Percentiles rank a stretch among this genome's conserved stretches.
These are phyloP conservation scores for Aspergillus sp. DNA, from an alignment of 2,329 filamentous ascomycete species.

Conservation along the genomic window DNA sequence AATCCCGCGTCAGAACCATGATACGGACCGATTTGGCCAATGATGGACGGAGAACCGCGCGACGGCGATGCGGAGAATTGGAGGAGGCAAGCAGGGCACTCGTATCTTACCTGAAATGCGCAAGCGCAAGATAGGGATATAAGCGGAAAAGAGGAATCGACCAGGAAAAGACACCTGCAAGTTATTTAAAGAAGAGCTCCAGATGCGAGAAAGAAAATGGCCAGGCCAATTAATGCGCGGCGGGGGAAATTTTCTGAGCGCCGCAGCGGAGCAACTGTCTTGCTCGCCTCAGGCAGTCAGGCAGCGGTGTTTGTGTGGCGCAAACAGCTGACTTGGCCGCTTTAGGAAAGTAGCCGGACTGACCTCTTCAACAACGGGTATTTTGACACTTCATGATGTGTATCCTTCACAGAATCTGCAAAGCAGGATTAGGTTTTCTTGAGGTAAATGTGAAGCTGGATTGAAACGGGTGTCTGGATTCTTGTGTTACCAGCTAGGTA, in stretches of 20 bases:
- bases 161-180: conserved; percentile 1
- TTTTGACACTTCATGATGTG: no score
- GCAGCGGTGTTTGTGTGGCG: conserved; percentile 2
- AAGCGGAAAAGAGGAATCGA: neutral
- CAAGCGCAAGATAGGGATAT: neutral
- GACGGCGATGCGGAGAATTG: neutral
- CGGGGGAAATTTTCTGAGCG: conserved; percentile 27
- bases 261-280: conserved; percentile 20
- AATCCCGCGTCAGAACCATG: conserved; percentile 1
- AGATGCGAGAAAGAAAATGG: conserved; percentile 4
- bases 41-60: conserved; percentile 4
- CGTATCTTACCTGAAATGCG: conserved; percentile 4
- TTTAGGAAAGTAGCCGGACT: neutral
- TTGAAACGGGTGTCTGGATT: no score
- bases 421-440: no score
- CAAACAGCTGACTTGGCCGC: neutral
- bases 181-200: neutral
- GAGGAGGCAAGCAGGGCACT: neutral
- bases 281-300: conserved; percentile 12
- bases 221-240: conserved; percentile 8
- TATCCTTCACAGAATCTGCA: no score
- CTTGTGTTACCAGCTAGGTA: no score
- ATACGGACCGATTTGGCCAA: conserved; percentile 7
- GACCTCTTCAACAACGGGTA: neutral
- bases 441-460: no score